Conservation (phyloP, 2,329 filamentous ascomycete genomes). For the Hymenoscyphus scutula region DNA sequence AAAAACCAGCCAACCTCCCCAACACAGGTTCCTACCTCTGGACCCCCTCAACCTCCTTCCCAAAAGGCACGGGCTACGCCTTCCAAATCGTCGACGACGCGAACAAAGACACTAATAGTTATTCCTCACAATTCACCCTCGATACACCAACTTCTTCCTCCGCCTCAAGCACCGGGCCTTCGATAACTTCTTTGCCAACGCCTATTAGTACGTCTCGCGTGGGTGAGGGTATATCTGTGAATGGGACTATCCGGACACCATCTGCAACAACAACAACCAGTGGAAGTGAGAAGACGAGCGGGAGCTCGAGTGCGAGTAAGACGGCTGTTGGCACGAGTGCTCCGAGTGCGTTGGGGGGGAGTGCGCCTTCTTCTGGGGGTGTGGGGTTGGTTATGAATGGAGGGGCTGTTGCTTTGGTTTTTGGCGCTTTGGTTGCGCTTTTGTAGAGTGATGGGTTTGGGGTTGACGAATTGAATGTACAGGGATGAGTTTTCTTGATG, state of each 20-base stretch:
- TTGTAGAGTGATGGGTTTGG: no score
- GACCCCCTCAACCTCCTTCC: conserved; percentile 23
- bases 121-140: conserved; percentile 31
- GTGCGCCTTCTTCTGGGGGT: neutral
- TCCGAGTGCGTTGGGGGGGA: neutral
- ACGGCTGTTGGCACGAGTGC: neutral
- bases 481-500: no score
- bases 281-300: neutral
- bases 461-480: no score
- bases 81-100: conserved; percentile 30
- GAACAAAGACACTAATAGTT: conserved; percentile 28
- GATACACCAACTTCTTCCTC: conserved; percentile 23
- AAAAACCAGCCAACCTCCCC: conserved; percentile 19
- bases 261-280: neutral
- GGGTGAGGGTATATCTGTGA: no score
- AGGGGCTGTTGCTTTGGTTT: neutral
- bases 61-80: conserved; percentile 24
- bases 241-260: no score
- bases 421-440: no score
- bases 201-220: no score
- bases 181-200: neutral
- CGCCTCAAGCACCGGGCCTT: neutral
- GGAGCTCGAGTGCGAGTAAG: neutral
- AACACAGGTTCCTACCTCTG: conserved; percentile 28
- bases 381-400: neutral